These are phyloP conservation scores for Fusarium succisae DNA, from an alignment of 2,329 filamentous ascomycete genomes.

Conservation along the genomic window DNA sequence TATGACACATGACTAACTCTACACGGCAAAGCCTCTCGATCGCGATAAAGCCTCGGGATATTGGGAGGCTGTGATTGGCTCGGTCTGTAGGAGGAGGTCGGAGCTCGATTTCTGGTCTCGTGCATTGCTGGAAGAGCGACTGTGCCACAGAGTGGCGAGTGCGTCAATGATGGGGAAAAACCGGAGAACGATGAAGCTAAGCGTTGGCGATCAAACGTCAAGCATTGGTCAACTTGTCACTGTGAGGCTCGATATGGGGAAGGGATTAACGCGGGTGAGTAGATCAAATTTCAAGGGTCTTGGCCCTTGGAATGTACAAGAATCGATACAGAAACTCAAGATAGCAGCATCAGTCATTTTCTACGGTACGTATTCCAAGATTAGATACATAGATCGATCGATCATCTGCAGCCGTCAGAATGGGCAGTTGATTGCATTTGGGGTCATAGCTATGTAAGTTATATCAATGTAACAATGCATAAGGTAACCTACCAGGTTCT, in stretches of 20 bases:
- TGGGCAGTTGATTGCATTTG: slow-evolving; percentile 23
- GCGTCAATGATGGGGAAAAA: slow-evolving; percentile 33
- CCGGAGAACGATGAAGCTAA: slow-evolving; percentile 27
- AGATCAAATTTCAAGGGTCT: slow-evolving; percentile 32
- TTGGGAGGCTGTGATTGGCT: slow-evolving; percentile 34
- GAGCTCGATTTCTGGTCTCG: slow-evolving; percentile 20
- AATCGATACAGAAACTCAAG: slow-evolving; percentile 11
- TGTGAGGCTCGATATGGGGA: slow-evolving; percentile 26
- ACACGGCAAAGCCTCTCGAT: slow-evolving; percentile 15
- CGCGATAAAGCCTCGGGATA: slow-evolving; percentile 46
- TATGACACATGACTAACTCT: slow-evolving; percentile 9
- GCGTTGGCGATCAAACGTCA: slow-evolving; percentile 30
- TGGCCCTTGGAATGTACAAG: slow-evolving; percentile 26
- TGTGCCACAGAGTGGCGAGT: slow-evolving; percentile 45
- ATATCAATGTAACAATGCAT: slow-evolving; percentile 18
- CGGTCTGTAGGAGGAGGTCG: slow-evolving; percentile 37
- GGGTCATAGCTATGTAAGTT: background rate
- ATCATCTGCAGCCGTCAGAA: slow-evolving; percentile 22
- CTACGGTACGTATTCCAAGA: background rate
- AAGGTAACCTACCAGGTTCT: background rate
- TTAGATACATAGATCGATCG: slow-evolving; percentile 27
- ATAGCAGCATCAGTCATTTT: background rate
- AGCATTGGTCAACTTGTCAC: slow-evolving; percentile 24
- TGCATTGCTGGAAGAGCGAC: slow-evolving; percentile 7
- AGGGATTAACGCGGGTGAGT: slow-evolving; percentile 27